Evolutionary conservation across 1,139 yeast genomes (phyloP).

Genomic region (Saccharomyces pastorianus): DNA sequence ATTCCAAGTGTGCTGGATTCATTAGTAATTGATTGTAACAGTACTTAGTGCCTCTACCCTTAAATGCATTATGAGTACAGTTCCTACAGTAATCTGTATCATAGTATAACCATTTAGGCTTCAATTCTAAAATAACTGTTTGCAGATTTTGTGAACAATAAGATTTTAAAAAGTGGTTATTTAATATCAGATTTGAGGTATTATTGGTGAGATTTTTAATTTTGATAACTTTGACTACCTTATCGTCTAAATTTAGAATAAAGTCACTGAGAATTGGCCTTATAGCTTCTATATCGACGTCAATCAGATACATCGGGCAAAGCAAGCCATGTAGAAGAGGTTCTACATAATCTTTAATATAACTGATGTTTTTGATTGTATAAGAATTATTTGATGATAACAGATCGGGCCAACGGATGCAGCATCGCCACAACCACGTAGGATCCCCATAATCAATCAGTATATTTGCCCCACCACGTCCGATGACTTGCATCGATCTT

Average conservation of each 20-base stretch:
- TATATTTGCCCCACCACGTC: slow-evolving; percentile 24
- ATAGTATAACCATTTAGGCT: slow-evolving; percentile 29
- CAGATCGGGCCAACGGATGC: slow-evolving; percentile 15
- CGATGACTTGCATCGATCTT: slow-evolving; percentile 12
- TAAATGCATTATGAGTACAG: slow-evolving; percentile 24
- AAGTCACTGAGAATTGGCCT: slow-evolving; percentile 4
- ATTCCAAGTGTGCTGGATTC: slow-evolving; percentile 8
- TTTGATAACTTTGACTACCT: slow-evolving; percentile 11
- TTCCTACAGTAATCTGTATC: slow-evolving; percentile 23
- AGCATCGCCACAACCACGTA: slow-evolving; percentile 18
- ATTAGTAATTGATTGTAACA: slow-evolving; percentile 18
- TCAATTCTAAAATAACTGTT: slow-evolving; percentile 22
- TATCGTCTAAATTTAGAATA: slow-evolving; percentile 9
- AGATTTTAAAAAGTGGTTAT: slow-evolving; percentile 26
- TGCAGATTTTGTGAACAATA: slow-evolving; percentile 6
- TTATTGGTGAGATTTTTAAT: slow-evolving; percentile 16
- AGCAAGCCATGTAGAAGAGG: slow-evolving; percentile 15
- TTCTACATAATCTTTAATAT: slow-evolving; percentile 9
- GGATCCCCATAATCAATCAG: slow-evolving; percentile 15
- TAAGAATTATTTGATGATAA: slow-evolving; percentile 19
- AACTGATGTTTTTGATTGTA: slow-evolving; percentile 16
- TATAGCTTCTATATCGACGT: slow-evolving; percentile 5
- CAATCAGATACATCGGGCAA: slow-evolving; percentile 15
- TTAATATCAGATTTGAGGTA: slow-evolving; percentile 3
- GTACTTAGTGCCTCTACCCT: slow-evolving; percentile 16